Evolutionary conservation across 1,284 basidiomycete species (phyloP).

Genomic region (Fistulinella staudtii): DNA sequence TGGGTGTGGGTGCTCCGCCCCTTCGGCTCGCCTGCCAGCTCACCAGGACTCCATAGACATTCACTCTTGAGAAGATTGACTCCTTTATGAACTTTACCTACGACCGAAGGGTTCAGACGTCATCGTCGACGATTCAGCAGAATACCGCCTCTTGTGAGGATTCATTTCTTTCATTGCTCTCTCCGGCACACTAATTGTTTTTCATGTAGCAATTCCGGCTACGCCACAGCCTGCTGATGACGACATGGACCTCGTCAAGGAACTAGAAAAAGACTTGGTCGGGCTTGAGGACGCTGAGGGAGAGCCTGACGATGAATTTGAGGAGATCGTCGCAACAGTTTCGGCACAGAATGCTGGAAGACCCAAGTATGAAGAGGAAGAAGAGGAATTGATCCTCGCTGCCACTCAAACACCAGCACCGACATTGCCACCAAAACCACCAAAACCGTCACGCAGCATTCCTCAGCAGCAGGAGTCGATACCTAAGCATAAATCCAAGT

Average conservation of each 20-base stretch:
- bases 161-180: not conserved
- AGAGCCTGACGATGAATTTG: conserved; percentile 43
- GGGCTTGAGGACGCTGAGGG: conserved; percentile 42
- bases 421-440: conserved; percentile 27
- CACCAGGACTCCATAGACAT: conserved; percentile 43
- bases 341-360: conserved; percentile 20
- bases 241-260: conserved; percentile 34
- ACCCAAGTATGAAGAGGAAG: conserved; percentile 41
- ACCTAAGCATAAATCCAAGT: conserved; percentile 28
- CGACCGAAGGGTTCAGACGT: conserved; percentile 41
- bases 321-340: conserved; percentile 33
- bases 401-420: conserved; percentile 21
- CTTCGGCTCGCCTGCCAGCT: conserved; percentile 1
- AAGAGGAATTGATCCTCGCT: conserved; percentile 41
- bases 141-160: conserved; percentile 45
- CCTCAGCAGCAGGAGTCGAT: conserved; percentile 23
- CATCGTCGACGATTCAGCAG: conserved; percentile 31
- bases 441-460: conserved; percentile 19
- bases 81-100: conserved; percentile 53
- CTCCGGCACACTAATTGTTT: conserved; percentile 9
- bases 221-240: conserved; percentile 13
- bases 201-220: conserved; percentile 13
- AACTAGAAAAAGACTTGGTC: conserved; percentile 32
- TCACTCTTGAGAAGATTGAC: conserved; percentile 72
- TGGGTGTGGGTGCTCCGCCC: conserved; percentile 45